Evolutionary conservation across 345 rosid species (phyloP).

Genomic region (Pistacia atlantica): DNA sequence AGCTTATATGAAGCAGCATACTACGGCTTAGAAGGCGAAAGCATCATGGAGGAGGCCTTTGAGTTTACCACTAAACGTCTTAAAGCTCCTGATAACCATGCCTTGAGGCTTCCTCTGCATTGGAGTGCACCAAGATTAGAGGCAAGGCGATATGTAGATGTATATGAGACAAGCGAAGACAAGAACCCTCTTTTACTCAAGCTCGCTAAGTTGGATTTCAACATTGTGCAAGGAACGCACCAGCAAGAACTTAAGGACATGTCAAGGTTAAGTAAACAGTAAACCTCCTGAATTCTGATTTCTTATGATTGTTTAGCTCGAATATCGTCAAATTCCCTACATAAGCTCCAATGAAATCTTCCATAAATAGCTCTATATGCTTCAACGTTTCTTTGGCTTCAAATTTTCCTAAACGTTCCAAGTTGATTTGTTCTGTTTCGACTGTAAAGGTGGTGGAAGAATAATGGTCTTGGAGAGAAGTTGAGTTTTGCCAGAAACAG

Average conservation of each 20-base stretch:
- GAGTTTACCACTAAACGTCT: conserved; percentile 14
- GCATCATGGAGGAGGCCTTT: conserved; percentile 17
- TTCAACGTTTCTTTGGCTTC: too few species aligned
- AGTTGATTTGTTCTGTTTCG: neutral
- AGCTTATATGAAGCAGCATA: conserved; percentile 24
- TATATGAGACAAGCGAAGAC: conserved; percentile 7
- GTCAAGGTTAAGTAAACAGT: conserved; percentile 12
- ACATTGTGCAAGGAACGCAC: conserved; percentile 19
- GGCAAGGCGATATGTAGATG: conserved; percentile 24
- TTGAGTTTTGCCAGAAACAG: conserved; percentile 23
- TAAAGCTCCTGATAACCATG: conserved; percentile 6
- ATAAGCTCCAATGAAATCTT: too few species aligned
- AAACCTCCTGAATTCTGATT: too few species aligned
- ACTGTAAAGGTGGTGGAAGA: conserved; percentile 27
- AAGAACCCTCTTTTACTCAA: conserved; percentile 17
- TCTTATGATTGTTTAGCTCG: too few species aligned
- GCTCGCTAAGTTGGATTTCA: conserved; percentile 25
- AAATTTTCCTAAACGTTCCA: too few species aligned
- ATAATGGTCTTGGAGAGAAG: conserved; percentile 14
- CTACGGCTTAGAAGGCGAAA: conserved; percentile 15
- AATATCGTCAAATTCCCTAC: too few species aligned
- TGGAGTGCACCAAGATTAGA: conserved; percentile 15
- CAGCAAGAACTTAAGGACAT: conserved; percentile 23
- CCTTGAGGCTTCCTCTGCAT: conserved; percentile 24
- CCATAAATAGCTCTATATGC: too few species aligned